Base-by-base conservation (phyloP, 2,329 filamentous ascomycete genomes). In the Pseudogymnoascus sp. region DNA sequence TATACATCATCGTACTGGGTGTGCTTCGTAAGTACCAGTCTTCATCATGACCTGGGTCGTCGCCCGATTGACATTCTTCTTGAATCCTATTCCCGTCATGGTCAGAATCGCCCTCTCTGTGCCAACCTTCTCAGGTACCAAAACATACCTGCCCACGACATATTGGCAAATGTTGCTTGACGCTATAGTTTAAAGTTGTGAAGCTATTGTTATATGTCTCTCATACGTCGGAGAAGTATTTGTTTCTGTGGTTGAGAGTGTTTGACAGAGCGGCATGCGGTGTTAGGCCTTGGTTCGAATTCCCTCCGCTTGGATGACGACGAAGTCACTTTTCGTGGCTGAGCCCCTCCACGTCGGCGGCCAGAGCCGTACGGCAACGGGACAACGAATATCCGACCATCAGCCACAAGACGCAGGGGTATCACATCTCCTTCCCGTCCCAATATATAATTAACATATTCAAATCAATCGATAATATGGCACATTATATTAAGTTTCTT, bases 1-100 rank as follows among this genome's bases (percentile, higher is more conserved):
- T 31, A n/a, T 21, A 14, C 3, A 39, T 39, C 21, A 42, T 29
- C 6, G n/a, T 12, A 45, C 16, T 11, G 12, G n/a, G 16, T 8
- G 6, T 34, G 8, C n/a, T 31, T 11, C 12, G 18, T 40, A 72
- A 81, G 68, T 76, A 90, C 88, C 91, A 64, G 93, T 96, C 84
- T 99, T 99, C 93, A 99, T 97, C 91, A 99, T 97, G 67, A 97
- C 93, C 87, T 97, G 93, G 79, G 96, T 99, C 78, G 93, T 97
- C 72, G 93, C 93, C 80, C 95, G 91, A 82, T 95, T 93, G 81
- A 97, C 93, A 86, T 96, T 96, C 78, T 96, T 96, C 81, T 95
- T 92, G 81, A 92, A 93, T 68, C 88, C 88, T 89, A 72, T n/a
- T 37, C 16, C 21, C 14, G 4, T 6, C 31, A 60, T 36, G 3